A percentile compares a stretch with the other conserved stretches of the same genome.
These are phyloP conservation scores for Vickermania ingenoplastis DNA, from an alignment of 208 protist species.

Conservation along the genomic window DNA sequence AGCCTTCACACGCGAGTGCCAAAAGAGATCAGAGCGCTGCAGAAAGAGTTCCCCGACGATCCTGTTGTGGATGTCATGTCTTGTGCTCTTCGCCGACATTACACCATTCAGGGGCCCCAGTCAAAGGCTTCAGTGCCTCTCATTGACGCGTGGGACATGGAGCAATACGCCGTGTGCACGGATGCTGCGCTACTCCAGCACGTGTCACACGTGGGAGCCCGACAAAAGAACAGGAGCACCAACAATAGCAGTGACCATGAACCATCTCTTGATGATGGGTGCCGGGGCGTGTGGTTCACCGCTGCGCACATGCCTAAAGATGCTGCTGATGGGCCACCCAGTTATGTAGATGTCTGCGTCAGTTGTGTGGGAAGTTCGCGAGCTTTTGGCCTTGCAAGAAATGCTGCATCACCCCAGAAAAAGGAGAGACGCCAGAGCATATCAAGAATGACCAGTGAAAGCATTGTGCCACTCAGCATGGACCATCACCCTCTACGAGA, in stretches of 20 bases:
- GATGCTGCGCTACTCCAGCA: slow-evolving; percentile 49
- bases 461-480: slow-evolving; percentile 47
- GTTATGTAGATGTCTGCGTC: slow-evolving; percentile 53
- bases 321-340: background rate
- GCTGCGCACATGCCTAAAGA: slow-evolving; percentile 34
- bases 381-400: slow-evolving; percentile 67
- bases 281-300: slow-evolving; percentile 68
- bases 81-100: too few relatives aligned
- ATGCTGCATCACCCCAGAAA: slow-evolving; percentile 25
- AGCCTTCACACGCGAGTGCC: slow-evolving; percentile 55
- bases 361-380: slow-evolving; percentile 52
- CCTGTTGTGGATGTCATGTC: slow-evolving; percentile 50
- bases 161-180: slow-evolving; percentile 70
- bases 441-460: slow-evolving; percentile 43
- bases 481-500: slow-evolving; percentile 56
- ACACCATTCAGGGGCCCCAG: slow-evolving; percentile 22
- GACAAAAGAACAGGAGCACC: too few relatives aligned
- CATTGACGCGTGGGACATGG: slow-evolving; percentile 63
- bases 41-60: slow-evolving; percentile 38
- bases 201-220: background rate
- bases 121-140: slow-evolving; percentile 12
- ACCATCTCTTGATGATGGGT: slow-evolving; percentile 25
- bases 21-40: slow-evolving; percentile 23
- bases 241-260: too few relatives aligned
- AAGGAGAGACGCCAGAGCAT: slow-evolving; percentile 34